Percentiles rank a stretch among this genome's conserved stretches.
Evolutionary conservation across 106 monocot genomes (phyloP).

Genomic region (Allium cepa): DNA sequence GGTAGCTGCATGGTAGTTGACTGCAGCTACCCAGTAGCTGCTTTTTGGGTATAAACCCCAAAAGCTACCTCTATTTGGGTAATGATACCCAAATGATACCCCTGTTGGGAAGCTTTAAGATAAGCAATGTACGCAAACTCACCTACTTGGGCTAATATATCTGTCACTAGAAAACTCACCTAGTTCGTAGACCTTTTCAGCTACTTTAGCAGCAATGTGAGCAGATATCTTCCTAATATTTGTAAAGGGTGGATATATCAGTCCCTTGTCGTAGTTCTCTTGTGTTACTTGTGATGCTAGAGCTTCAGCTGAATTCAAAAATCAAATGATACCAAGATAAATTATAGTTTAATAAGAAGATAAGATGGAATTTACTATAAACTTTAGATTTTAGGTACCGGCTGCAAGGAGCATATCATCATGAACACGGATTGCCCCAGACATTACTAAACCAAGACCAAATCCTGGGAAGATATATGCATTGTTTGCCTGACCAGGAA

Average conservation of each 20-base stretch:
- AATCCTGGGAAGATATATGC: constrained; percentile 88
- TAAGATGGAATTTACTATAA: background rate
- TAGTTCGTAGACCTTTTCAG: constrained; percentile 85
- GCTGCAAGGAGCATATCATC: constrained; percentile 79
- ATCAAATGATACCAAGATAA: no score
- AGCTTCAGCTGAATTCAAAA: constrained; percentile 45
- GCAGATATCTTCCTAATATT: constrained; percentile 91
- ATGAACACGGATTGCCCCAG: constrained; percentile 67
- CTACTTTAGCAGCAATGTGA: constrained; percentile 76
- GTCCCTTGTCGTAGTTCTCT: constrained; percentile 62
- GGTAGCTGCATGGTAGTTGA: no score
- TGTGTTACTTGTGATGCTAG: constrained; percentile 66
- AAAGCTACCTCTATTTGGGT: no score
- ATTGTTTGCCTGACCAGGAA: constrained; percentile 50
- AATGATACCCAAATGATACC: no score
- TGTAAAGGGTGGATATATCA: constrained; percentile 81
- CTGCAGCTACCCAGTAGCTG: no score
- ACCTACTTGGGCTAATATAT: no score
- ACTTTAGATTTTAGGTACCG: constrained; percentile 24
- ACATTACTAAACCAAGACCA: constrained; percentile 71
- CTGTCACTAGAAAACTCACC: constrained; percentile 23
- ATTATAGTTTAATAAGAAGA: background rate
- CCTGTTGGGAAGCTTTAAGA: no score
- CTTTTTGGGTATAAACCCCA: no score
- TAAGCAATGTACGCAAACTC: no score